Evolutionary conservation across 805 yeast species (phyloP).

Genomic region (Metschnikowia borealis): DNA sequence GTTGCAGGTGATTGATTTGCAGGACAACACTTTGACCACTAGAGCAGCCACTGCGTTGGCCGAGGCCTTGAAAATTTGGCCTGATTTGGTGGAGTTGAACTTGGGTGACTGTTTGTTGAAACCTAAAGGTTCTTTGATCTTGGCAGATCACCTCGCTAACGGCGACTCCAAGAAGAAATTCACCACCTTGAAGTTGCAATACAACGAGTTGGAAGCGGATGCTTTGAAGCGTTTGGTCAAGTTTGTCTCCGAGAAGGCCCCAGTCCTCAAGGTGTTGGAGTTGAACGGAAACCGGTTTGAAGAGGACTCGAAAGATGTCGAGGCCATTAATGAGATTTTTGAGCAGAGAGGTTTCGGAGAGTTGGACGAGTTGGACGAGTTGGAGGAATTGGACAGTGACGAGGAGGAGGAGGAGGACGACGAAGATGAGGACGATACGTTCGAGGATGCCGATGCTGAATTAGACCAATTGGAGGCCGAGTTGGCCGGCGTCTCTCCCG

Average conservation of each 20-base stretch:
- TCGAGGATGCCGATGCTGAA: constrained; percentile 51
- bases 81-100: constrained; percentile 66
- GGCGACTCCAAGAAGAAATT: constrained; percentile 41
- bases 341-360: constrained; percentile 74
- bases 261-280: constrained; percentile 63
- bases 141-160: constrained; percentile 46
- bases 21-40: constrained; percentile 89
- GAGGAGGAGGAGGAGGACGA: constrained; percentile 63
- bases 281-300: constrained; percentile 91
- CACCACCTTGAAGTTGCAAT: constrained; percentile 69
- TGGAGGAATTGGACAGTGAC: constrained; percentile 76
- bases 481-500: constrained; percentile 30
- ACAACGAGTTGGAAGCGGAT: constrained; percentile 73
- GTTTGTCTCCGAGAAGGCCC: constrained; percentile 52
- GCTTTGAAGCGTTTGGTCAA: constrained; percentile 58
- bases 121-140: constrained; percentile 62
- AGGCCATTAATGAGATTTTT: constrained; percentile 56
- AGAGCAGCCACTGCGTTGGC: constrained; percentile 56
- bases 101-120: constrained; percentile 87
- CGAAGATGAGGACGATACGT: constrained; percentile 46
- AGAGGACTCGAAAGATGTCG: constrained; percentile 76
- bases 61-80: constrained; percentile 53
- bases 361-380: constrained; percentile 88
- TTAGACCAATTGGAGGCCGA: constrained; percentile 52
- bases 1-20: constrained; percentile 74